These are phyloP conservation scores for Dictyostelium firmibasis DNA, from an alignment of 78 protist genomes.

Conservation along the genomic window DNA sequence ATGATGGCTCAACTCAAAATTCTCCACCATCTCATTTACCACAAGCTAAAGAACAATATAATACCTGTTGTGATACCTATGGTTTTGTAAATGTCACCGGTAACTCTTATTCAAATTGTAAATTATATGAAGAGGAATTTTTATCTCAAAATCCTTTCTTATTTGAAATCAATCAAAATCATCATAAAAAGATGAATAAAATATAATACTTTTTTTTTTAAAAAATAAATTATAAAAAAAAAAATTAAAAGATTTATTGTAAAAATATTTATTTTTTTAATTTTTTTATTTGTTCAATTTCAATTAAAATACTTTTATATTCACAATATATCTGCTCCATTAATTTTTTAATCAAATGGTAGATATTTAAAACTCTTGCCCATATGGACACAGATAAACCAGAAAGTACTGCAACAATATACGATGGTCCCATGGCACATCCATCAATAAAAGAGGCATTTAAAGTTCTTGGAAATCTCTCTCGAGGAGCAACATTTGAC, in stretches of 20 bases:
- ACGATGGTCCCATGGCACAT: no score
- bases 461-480: no score
- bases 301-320: no score
- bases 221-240: neutral
- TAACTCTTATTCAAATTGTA: constrained; percentile 19
- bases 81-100: constrained; percentile 42
- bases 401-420: no score
- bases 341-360: no score
- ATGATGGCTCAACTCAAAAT: constrained; percentile 31
- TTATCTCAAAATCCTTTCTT: neutral
- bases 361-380: no score
- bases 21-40: constrained; percentile 7
- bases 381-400: no score
- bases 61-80: constrained; percentile 53
- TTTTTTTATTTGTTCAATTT: no score
- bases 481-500: no score
- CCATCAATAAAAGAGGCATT: no score
- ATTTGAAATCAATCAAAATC: neutral
- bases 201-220: neutral
- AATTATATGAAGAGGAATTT: constrained; percentile 17
- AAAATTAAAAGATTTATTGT: neutral
- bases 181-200: neutral
- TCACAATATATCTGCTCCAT: no score
- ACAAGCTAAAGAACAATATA: neutral
- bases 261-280: no score